Conservation (phyloP, 331 rosid genomes). For the Stylosanthes scabra region DNA sequence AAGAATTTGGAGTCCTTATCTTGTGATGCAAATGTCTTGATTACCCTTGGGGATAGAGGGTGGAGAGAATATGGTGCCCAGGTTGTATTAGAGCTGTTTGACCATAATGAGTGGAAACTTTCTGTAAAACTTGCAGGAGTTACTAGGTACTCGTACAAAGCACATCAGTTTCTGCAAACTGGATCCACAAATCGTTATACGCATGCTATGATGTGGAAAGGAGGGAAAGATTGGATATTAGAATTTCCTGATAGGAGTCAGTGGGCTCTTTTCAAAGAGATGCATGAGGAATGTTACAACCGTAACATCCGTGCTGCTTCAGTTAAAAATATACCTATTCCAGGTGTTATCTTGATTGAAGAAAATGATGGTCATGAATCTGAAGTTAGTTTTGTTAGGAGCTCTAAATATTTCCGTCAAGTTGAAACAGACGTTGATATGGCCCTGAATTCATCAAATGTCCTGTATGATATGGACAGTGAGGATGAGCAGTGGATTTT, state of each 20-base stretch:
- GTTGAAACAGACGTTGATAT: conserved; percentile 84
- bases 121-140: conserved; percentile 76
- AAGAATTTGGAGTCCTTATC: conserved; percentile 73
- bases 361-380: conserved; percentile 71
- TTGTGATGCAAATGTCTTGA: conserved; percentile 79
- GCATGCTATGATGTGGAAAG: conserved; percentile 99
- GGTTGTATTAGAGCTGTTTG: conserved; percentile 77
- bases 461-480: conserved; percentile 96
- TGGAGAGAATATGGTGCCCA: conserved; percentile 91
- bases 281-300: conserved; percentile 95
- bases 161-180: conserved; percentile 96
- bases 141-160: conserved; percentile 84
- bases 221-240: conserved; percentile 93
- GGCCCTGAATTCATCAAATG: conserved; percentile 78
- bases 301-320: conserved; percentile 90
- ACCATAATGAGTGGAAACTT: conserved; percentile 93
- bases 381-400: conserved; percentile 62
- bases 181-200: conserved; percentile 95
- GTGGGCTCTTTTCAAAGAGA: conserved; percentile 93
- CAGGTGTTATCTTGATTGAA: conserved; percentile 81
- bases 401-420: conserved; percentile 77
- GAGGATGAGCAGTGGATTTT: conserved; percentile 88
- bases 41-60: conserved; percentile 79
- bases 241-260: conserved; percentile 95
- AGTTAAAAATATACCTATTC: conserved; percentile 91